Evolutionary conservation across 306 rosid species (phyloP).

Genomic region (Carpinus viminea): DNA sequence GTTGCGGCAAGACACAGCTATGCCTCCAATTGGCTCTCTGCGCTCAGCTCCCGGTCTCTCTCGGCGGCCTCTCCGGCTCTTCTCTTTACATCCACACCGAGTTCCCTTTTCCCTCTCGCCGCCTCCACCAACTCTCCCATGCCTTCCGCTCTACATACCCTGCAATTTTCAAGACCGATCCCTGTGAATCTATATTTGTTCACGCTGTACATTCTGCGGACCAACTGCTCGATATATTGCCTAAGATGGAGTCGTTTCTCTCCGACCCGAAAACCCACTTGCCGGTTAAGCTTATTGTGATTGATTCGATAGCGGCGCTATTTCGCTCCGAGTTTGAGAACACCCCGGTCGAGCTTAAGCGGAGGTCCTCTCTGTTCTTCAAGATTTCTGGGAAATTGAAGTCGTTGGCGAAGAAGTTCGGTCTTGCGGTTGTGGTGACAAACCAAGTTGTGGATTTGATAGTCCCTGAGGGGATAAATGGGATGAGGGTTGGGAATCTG

Average conservation of each 20-base stretch:
- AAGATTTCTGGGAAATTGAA: slow-evolving; percentile 68
- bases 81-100: slow-evolving; percentile 76
- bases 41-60: slow-evolving; percentile 75
- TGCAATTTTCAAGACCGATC: slow-evolving; percentile 28
- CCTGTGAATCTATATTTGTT: slow-evolving; percentile 46
- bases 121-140: slow-evolving; percentile 65
- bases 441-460: slow-evolving; percentile 84
- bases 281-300: slow-evolving; percentile 61
- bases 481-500: slow-evolving; percentile 67
- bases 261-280: slow-evolving; percentile 21
- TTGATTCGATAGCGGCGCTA: slow-evolving; percentile 85
- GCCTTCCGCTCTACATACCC: slow-evolving; percentile 37
- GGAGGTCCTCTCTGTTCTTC: slow-evolving; percentile 69
- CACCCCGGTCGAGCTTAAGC: slow-evolving; percentile 54
- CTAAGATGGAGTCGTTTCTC: slow-evolving; percentile 44
- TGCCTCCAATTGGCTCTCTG: slow-evolving; percentile 84
- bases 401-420: slow-evolving; percentile 53
- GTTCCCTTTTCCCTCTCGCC: slow-evolving; percentile 76
- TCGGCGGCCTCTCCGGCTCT: slow-evolving; percentile 74
- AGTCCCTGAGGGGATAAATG: slow-evolving; percentile 42
- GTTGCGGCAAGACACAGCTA: slow-evolving; percentile 80
- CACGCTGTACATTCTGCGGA: slow-evolving; percentile 47
- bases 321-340: slow-evolving; percentile 85
- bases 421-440: slow-evolving; percentile 71
- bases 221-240: slow-evolving; percentile 49